Conservation (phyloP, 495 filamentous ascomycete species). For the Platismatia glauca region DNA sequence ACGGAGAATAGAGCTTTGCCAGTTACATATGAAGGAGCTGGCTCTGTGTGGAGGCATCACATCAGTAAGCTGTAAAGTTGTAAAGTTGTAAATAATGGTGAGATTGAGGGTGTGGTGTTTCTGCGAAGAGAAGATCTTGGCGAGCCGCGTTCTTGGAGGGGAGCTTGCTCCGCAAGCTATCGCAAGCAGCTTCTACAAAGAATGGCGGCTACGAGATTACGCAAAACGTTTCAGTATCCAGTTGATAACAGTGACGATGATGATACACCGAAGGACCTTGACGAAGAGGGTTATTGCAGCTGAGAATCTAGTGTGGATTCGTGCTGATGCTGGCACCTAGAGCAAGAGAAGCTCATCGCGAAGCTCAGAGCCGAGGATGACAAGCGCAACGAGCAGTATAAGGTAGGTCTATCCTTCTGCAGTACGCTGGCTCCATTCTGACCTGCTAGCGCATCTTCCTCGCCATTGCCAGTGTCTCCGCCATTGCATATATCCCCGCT, state of each 20-base stretch:
- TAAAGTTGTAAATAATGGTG: no score
- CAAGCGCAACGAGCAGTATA: constrained; percentile 50
- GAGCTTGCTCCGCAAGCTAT: background rate
- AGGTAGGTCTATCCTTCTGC: constrained; percentile 29
- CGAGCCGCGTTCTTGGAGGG: background rate
- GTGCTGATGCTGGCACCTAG: constrained; percentile 30
- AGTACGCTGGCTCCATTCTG: constrained; percentile 9
- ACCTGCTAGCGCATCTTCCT: constrained; percentile 45
- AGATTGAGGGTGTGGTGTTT: no score
- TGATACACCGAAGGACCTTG: constrained; percentile 41
- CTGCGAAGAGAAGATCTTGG: no score
- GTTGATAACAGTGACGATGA: constrained; percentile 39
- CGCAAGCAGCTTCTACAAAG: background rate
- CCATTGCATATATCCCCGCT: constrained; percentile 44
- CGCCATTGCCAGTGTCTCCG: constrained; percentile 43
- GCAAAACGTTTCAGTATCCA: constrained; percentile 56
- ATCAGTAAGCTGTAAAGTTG: no score
- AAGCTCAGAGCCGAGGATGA: constrained; percentile 49
- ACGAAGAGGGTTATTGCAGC: constrained; percentile 49
- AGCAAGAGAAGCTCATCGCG: constrained; percentile 64
- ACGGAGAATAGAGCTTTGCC: background rate
- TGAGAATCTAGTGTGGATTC: background rate
- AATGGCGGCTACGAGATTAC: constrained; percentile 38
- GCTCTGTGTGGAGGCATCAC: background rate
- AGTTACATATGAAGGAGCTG: background rate